A percentile compares a stretch with the other conserved stretches of the same genome.
Conservation (phyloP, 192 early-diverging fungal species). For the Coemansia sp. region DNA sequence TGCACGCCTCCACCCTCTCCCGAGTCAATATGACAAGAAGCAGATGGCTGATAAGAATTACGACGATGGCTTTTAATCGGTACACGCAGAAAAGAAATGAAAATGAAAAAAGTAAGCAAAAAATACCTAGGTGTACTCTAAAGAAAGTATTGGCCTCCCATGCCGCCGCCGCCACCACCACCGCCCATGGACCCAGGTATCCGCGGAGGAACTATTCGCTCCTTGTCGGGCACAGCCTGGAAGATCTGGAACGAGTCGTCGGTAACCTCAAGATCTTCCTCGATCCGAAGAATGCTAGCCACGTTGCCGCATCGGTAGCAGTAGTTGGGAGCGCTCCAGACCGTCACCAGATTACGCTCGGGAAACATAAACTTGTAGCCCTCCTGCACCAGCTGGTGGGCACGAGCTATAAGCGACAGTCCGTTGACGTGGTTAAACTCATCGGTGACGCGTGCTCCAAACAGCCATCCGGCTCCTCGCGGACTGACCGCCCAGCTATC, state of each 20-base stretch:
- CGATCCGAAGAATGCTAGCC: conserved; percentile 74
- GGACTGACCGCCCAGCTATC: conserved; percentile 95
- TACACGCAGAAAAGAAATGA: conserved; percentile 1
- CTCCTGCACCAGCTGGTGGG: conserved; percentile 98
- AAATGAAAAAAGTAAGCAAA: conserved; percentile 8
- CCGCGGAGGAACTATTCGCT: conserved; percentile 60
- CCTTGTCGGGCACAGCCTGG: conserved; percentile 91
- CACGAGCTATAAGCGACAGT: conserved; percentile 88
- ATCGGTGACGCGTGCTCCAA: conserved; percentile 93
- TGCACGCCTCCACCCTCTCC: not conserved
- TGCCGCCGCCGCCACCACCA: conserved; percentile 30
- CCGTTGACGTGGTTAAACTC: conserved; percentile 98
- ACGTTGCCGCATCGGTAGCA: conserved; percentile 98
- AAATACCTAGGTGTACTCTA: conserved; percentile 12
- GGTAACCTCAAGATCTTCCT: conserved; percentile 73
- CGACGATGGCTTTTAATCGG: not conserved
- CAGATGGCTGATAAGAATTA: too few relatives aligned
- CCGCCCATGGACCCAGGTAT: conserved; percentile 54
- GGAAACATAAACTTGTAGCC: conserved; percentile 75
- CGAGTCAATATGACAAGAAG: too few relatives aligned
- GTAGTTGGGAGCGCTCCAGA: conserved; percentile 97
- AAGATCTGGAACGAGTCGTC: conserved; percentile 95
- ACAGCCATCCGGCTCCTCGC: conserved; percentile 96
- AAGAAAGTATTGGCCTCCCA: conserved; percentile 47
- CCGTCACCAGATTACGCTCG: conserved; percentile 92